A percentile compares a stretch with the other conserved stretches of the same genome.
phyloP scores from a whole-genome alignment of 306 rosid genomes.

The Dryas drummondii region DNA sequence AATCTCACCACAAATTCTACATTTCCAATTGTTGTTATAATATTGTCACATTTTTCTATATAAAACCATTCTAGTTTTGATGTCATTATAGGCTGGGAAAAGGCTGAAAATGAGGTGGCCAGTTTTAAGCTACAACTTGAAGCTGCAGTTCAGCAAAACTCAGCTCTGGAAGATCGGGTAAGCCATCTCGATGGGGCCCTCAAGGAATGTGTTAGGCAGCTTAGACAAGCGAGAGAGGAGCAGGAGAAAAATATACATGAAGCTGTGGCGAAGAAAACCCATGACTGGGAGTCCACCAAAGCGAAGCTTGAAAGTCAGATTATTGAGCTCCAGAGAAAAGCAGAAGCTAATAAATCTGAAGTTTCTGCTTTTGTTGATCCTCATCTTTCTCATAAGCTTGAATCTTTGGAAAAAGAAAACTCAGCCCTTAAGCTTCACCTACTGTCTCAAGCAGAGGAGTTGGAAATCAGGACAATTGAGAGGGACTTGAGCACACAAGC shows the following conservation, averaged over 20 bases:
- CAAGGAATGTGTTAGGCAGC: slow-evolving; percentile 93
- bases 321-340: slow-evolving; percentile 58
- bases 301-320: slow-evolving; percentile 66
- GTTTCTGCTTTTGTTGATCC: slow-evolving; percentile 44
- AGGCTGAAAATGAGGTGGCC: slow-evolving; percentile 82
- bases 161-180: slow-evolving; percentile 65
- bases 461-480: slow-evolving; percentile 77
- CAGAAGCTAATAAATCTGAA: slow-evolving; percentile 41
- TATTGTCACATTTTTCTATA: background rate
- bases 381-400: slow-evolving; percentile 51
- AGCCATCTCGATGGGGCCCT: slow-evolving; percentile 93
- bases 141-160: slow-evolving; percentile 54
- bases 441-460: slow-evolving; percentile 62
- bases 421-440: slow-evolving; percentile 65
- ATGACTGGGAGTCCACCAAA: slow-evolving; percentile 69
- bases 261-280: slow-evolving; percentile 55
- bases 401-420: slow-evolving; percentile 69
- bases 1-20: background rate
- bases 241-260: slow-evolving; percentile 65
- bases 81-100: slow-evolving; percentile 80
- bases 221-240: slow-evolving; percentile 88
- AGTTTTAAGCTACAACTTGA: slow-evolving; percentile 72
- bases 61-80: background rate
- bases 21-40: background rate
- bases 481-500: slow-evolving; percentile 88